Percentiles rank a stretch among this genome's conserved stretches.
These are phyloP conservation scores for Falciphora oryzae DNA, from an alignment of 2,329 filamentous ascomycete species.

Conservation along the genomic window DNA sequence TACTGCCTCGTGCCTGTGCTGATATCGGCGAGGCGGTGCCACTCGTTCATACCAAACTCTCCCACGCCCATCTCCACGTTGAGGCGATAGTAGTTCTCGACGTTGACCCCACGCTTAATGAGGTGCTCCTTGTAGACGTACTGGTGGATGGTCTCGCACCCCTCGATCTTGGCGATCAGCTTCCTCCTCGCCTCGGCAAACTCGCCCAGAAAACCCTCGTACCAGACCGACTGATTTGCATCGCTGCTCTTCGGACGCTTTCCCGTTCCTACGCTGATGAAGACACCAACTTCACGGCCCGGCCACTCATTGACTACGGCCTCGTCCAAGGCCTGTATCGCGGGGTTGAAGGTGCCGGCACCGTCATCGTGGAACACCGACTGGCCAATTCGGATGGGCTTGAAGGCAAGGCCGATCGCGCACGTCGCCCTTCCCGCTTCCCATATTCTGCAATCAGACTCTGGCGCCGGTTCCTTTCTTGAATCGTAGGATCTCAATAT, in stretches of 20 bases:
- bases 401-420: constrained; percentile 88
- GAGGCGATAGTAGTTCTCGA: constrained; percentile 90
- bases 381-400: constrained; percentile 90
- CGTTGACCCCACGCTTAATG: constrained; percentile 69
- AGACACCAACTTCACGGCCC: constrained; percentile 83
- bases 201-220: constrained; percentile 86
- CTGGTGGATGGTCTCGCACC: constrained; percentile 85
- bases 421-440: constrained; percentile 92
- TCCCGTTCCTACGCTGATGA: constrained; percentile 91
- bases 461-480: constrained; percentile 79
- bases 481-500: constrained; percentile 93
- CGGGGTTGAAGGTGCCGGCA: constrained; percentile 83
- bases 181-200: constrained; percentile 84
- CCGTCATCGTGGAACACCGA: constrained; percentile 93
- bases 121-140: constrained; percentile 78
- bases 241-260: constrained; percentile 64
- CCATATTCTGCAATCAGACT: constrained; percentile 95
- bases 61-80: constrained; percentile 96
- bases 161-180: constrained; percentile 89
- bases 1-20: constrained; percentile 88
- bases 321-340: constrained; percentile 81
- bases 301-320: constrained; percentile 92
- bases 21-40: constrained; percentile 89
- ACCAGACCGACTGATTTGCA: constrained; percentile 75
- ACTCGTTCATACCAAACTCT: constrained; percentile 98